Conservation (phyloP, 148 eudicot genomes). For the Chenopodium suecicum region DNA sequence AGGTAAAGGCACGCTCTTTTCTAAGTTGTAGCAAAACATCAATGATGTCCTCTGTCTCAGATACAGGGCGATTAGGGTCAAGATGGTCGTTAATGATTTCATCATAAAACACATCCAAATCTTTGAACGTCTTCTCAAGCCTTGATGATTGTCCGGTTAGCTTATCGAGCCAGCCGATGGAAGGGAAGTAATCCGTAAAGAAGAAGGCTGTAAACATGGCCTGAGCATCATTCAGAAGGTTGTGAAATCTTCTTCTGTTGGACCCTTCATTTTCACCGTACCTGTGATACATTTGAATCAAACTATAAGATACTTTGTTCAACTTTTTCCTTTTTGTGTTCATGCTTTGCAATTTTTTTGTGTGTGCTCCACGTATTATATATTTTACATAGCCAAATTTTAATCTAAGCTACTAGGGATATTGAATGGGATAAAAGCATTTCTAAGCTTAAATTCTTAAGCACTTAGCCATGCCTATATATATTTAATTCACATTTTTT, state of each 20-base stretch:
- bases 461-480: too few relatives aligned
- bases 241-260: conserved; percentile 12
- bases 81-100: conserved; percentile 30
- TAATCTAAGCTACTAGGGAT: too few relatives aligned
- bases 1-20: not conserved
- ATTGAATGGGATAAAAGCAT: too few relatives aligned
- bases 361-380: too few relatives aligned
- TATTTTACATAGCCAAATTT: too few relatives aligned
- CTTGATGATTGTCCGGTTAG: conserved; percentile 9
- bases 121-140: conserved; percentile 19
- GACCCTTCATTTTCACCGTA: conserved; percentile 12
- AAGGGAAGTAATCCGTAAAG: conserved; percentile 24
- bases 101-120: conserved; percentile 27
- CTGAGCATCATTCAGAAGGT: conserved; percentile 20
- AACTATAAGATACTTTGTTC: not conserved
- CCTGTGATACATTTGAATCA: not conserved
- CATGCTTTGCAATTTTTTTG: too few relatives aligned
- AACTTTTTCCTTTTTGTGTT: too few relatives aligned
- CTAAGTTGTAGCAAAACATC: conserved; percentile 27
- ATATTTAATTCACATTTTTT: too few relatives aligned
- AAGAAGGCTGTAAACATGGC: conserved; percentile 15
- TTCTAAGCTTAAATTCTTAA: too few relatives aligned
- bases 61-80: not conserved
- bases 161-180: conserved; percentile 24
- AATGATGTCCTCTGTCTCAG: conserved; percentile 20